These are phyloP conservation scores for Flaveria robusta DNA, from an alignment of 129 eudicot species.

Conservation along the genomic window DNA sequence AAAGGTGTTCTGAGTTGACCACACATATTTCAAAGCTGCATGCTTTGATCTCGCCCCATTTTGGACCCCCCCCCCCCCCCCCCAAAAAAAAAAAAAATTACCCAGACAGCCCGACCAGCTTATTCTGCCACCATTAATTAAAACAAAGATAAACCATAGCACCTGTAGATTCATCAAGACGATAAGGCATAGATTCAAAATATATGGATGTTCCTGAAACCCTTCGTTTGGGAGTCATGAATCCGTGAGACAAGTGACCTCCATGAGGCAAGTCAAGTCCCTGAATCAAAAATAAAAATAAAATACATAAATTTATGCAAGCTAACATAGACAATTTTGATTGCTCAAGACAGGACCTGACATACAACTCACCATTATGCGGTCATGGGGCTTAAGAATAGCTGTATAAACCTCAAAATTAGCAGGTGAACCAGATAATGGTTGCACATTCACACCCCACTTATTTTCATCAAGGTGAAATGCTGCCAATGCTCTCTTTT, in stretches of 20 bases:
- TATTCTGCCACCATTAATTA: background rate
- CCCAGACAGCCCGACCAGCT: background rate
- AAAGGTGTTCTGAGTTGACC: background rate
- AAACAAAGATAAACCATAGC: constrained; percentile 8
- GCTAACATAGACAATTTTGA: constrained; percentile 4
- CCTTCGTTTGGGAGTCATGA: constrained; percentile 89
- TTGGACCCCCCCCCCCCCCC: background rate
- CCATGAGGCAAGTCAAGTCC: constrained; percentile 97
- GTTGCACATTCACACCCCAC: constrained; percentile 99
- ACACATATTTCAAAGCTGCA: background rate
- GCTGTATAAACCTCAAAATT: constrained; percentile 97
- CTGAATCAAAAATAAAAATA: constrained; percentile 32
- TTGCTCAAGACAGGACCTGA: background rate
- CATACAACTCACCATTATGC: constrained; percentile 69
- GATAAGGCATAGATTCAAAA: constrained; percentile 95
- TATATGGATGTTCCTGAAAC: constrained; percentile 93
- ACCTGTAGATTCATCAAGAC: constrained; percentile 93
- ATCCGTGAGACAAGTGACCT: constrained; percentile 93
- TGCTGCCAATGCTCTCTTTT: constrained; percentile 85
- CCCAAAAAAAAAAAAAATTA: too few relatives aligned
- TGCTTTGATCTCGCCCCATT: background rate
- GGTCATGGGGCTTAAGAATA: constrained; percentile 86
- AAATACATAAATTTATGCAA: background rate
- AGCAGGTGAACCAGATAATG: constrained; percentile 94
- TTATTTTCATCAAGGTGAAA: constrained; percentile 75